Conservation (phyloP, 1,284 basidiomycete species). For the Cutaneotrichosporon curvatum region DNA sequence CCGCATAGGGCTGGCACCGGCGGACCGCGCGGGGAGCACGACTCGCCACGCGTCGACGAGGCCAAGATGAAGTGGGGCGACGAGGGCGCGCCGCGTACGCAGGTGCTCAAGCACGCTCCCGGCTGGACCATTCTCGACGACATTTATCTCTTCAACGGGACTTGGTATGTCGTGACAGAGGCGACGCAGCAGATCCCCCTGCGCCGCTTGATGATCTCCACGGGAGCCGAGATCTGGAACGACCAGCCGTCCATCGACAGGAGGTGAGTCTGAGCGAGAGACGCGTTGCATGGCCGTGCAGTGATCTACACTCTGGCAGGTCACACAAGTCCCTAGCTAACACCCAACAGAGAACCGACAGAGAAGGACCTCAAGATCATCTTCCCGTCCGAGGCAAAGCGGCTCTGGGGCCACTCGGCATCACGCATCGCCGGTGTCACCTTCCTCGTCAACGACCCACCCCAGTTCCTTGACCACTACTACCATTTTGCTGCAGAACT, state of each 20-base stretch:
- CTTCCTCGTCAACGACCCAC: conserved; percentile 65
- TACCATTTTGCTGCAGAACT: conserved; percentile 71
- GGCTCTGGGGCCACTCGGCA: conserved; percentile 56
- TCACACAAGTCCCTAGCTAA: too few species aligned
- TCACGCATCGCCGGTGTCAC: conserved; percentile 41
- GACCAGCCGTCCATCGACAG: conserved; percentile 45
- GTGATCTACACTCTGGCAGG: too few species aligned
- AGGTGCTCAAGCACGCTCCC: conserved; percentile 43
- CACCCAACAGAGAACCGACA: conserved; percentile 53
- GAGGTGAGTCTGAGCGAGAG: conserved; percentile 25
- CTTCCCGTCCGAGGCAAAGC: conserved; percentile 58
- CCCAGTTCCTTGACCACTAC: conserved; percentile 62
- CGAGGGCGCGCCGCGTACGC: conserved; percentile 31
- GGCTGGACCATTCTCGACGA: conserved; percentile 72
- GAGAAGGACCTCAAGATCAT: conserved; percentile 72
- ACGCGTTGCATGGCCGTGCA: too few species aligned
- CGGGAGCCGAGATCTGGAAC: conserved; percentile 47
- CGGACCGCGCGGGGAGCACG: too few species aligned
- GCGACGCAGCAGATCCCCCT: conserved; percentile 44
- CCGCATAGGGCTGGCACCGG: too few species aligned
- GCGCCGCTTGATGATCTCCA: conserved; percentile 45
- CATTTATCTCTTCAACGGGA: conserved; percentile 50
- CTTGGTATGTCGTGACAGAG: conserved; percentile 48
- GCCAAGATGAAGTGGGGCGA: conserved; percentile 39
- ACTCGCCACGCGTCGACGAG: conserved; percentile 15